Conservation (phyloP, 148 eudicot genomes). For the Chenopodium formosanum region DNA sequence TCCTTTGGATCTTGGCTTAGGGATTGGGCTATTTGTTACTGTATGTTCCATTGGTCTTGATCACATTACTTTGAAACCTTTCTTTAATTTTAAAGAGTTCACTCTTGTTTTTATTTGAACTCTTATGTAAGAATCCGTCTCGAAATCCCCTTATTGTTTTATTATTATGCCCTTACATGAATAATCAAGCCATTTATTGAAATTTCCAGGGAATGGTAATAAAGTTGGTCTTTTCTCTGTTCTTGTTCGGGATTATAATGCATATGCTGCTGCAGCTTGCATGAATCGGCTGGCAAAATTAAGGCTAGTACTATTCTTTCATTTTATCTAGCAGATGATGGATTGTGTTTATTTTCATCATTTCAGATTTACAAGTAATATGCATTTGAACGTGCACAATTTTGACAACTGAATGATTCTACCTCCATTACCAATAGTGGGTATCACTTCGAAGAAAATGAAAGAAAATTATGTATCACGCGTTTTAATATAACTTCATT, state of each 20-base stretch:
- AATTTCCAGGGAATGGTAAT: constrained; percentile 71
- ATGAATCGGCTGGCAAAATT: constrained; percentile 91
- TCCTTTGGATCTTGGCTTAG: neutral
- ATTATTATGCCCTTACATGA: neutral
- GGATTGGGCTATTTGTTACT: neutral
- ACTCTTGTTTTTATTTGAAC: neutral
- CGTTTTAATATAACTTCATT: neutral
- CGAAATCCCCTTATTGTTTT: neutral
- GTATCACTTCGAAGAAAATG: neutral
- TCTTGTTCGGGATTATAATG: constrained; percentile 80
- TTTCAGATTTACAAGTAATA: neutral
- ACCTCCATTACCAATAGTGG: neutral
- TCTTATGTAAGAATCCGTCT: neutral
- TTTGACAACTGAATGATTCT: neutral
- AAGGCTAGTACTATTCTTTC: constrained; percentile 41
- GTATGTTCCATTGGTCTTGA: neutral
- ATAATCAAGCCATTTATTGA: neutral
- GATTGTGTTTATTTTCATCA: neutral
- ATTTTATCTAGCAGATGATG: neutral
- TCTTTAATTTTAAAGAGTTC: neutral
- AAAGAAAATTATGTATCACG: neutral
- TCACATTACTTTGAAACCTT: neutral
- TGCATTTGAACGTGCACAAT: neutral
- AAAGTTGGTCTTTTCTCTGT: constrained; percentile 87
- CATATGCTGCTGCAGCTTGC: constrained; percentile 88